A percentile compares a stretch with the other conserved stretches of the same genome.
Evolutionary conservation across 345 rosid genomes (phyloP).

Genomic region (Populus euphratica): DNA sequence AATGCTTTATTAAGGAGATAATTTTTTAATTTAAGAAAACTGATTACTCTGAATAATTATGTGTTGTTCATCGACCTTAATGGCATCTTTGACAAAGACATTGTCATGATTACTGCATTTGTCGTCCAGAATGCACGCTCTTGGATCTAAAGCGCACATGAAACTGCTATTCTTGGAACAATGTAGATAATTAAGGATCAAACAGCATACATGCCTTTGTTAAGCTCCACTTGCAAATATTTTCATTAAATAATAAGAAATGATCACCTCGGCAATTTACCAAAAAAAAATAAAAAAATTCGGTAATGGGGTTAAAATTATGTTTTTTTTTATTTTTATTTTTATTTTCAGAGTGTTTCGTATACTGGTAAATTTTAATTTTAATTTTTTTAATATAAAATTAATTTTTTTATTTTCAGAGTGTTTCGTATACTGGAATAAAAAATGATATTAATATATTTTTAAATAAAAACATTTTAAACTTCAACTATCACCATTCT

Average conservation of each 20-base stretch:
- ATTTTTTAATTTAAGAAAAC: too few species aligned
- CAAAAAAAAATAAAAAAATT: too few species aligned
- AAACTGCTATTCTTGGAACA: background rate
- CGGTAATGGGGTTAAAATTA: rapidly evolving
- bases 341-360: too few species aligned
- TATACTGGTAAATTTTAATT: too few species aligned
- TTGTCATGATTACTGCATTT: background rate
- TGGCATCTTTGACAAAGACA: background rate
- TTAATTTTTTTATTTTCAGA: too few species aligned
- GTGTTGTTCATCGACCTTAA: background rate
- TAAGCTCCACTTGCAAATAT: background rate
- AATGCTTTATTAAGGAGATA: background rate
- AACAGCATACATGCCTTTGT: background rate
- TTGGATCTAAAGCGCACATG: background rate
- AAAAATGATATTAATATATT: too few species aligned
- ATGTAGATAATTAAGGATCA: background rate
- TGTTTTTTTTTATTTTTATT: too few species aligned
- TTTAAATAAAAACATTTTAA: too few species aligned
- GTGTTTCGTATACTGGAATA: too few species aligned
- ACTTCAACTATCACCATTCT: rapidly evolving
- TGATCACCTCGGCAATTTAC: background rate
- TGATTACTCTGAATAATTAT: too few species aligned
- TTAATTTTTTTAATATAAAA: too few species aligned
- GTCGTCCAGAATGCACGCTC: background rate
- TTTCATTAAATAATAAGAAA: background rate